Evolutionary conservation across 75 land plant genomes (phyloP).

Genomic region (Adiantum capillusveneris): DNA sequence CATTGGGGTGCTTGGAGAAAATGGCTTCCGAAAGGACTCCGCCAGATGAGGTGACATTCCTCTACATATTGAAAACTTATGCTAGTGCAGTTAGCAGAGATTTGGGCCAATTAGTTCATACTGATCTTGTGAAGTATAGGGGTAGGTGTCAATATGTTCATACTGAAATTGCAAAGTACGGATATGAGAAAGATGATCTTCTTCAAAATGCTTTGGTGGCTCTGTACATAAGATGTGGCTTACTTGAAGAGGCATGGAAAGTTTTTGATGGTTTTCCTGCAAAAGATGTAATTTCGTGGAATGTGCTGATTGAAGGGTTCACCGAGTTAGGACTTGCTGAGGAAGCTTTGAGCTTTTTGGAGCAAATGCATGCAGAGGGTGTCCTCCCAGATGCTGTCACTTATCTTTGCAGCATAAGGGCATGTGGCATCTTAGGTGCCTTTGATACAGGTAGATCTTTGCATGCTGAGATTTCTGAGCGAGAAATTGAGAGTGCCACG

Average conservation of each 20-base stretch:
- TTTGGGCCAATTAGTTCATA: not conserved
- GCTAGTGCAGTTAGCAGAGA: not conserved
- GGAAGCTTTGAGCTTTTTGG: slow-evolving; percentile 1
- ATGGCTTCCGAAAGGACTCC: slow-evolving; percentile 14
- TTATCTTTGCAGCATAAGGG: not conserved
- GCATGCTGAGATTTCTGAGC: not conserved
- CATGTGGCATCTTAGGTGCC: not conserved
- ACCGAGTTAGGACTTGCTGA: slow-evolving; percentile 3
- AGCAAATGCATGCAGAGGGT: not conserved
- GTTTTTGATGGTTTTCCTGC: slow-evolving; percentile 13
- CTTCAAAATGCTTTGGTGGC: slow-evolving; percentile 16
- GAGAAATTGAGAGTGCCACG: not conserved
- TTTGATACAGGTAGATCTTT: not conserved
- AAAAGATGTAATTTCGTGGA: slow-evolving; percentile 21
- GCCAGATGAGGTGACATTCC: slow-evolving; percentile 18
- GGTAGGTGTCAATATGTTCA: slow-evolving; percentile 22
- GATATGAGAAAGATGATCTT: slow-evolving; percentile 4
- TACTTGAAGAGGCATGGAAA: slow-evolving; percentile 13
- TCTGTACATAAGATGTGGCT: slow-evolving; percentile 22
- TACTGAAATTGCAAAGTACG: slow-evolving; percentile 11
- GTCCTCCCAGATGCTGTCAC: not conserved
- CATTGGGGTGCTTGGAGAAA: slow-evolving; percentile 12
- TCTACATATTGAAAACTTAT: slow-evolving; percentile 17
- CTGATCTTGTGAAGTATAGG: slow-evolving; percentile 1
- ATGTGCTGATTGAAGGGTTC: slow-evolving; percentile 24